phyloP scores from a whole-genome alignment of 352 stramenopile species.

The Phytophthora nicotianae region DNA sequence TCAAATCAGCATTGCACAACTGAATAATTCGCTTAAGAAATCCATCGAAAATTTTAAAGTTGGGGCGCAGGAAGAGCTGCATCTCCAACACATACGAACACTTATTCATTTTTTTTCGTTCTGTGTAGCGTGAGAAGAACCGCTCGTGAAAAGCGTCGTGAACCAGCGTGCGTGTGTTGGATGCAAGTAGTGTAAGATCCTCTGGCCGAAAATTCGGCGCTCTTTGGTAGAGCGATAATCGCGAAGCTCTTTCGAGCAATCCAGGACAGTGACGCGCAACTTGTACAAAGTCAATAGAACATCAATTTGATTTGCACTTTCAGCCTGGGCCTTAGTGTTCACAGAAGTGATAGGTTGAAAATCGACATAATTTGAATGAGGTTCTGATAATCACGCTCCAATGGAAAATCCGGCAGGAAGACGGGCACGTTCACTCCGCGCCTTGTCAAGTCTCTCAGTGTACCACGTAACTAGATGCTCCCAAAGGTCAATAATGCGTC shows the following conservation, averaged over 20 bases:
- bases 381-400: not conserved
- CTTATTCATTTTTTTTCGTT: constrained; percentile 9
- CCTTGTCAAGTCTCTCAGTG: not conserved
- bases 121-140: constrained; percentile 13
- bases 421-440: not conserved
- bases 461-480: not conserved
- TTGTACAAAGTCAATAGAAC: too few species aligned
- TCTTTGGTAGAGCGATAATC: constrained; percentile 3
- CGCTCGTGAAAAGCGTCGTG: constrained; percentile 4
- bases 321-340: not conserved
- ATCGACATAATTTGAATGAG: not conserved
- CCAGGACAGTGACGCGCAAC: not conserved
- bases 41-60: constrained; percentile 13
- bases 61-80: constrained; percentile 13
- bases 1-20: constrained; percentile 5
- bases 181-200: constrained; percentile 3
- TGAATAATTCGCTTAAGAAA: constrained; percentile 4
- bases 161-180: constrained; percentile 1
- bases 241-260: constrained; percentile 7
- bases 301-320: not conserved
- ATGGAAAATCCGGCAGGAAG: not conserved
- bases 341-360: not conserved
- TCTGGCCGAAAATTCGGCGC: constrained; percentile 4
- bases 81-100: constrained; percentile 13
- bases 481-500: not conserved